Base-by-base conservation (phyloP, 2,329 filamentous ascomycete genomes). In the Exophiala mesophila region DNA sequence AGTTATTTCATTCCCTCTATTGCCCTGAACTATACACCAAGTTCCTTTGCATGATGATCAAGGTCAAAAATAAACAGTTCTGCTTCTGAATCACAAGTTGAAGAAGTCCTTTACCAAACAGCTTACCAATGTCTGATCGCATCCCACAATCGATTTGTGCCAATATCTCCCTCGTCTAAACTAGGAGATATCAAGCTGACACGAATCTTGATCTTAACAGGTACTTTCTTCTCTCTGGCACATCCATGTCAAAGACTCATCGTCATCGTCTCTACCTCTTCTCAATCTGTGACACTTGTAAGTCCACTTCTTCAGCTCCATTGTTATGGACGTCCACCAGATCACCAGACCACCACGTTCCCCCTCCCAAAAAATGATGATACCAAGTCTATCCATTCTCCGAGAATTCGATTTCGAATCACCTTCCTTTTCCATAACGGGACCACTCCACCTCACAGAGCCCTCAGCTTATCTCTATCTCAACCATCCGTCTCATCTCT, bases 331-430 rank as follows among this genome's bases (percentile, higher is more conserved):
- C n/a, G n/a, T 31, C 8, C 29, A 31, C 29, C 29, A n/a, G n/a
- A 31, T 13, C 5, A 5, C 82, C 67, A 36, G 81, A 57, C 56
- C 77, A 5, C 5, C 29, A 6, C 73, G 4, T 21, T 9, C 8
- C 35, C 39, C 20, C 36, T 52, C 34, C 55, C 28, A 29, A 56
- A 65, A 63, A 55, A 74, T 69, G 73, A 77, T 73, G 73, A 74
- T 71, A 74, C 67, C 69, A 63, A 76, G 73, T 76, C 70, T 72
- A 77, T 77, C 73, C 73, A 77, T 77, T 77, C 73, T 73, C 76
- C 63, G 73, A 76, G 53, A 64, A 63, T 64, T 26, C 23, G 7
- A n/a, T 26, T 26, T 6, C 23, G 23, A 26, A 26, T 26, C 23
- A 26, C 23, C 23, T 12, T 26, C 23, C 23, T 26, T 26, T 26